phyloP scores from a whole-genome alignment of 73 alveolate genomes.

The Halteria grandinella region DNA sequence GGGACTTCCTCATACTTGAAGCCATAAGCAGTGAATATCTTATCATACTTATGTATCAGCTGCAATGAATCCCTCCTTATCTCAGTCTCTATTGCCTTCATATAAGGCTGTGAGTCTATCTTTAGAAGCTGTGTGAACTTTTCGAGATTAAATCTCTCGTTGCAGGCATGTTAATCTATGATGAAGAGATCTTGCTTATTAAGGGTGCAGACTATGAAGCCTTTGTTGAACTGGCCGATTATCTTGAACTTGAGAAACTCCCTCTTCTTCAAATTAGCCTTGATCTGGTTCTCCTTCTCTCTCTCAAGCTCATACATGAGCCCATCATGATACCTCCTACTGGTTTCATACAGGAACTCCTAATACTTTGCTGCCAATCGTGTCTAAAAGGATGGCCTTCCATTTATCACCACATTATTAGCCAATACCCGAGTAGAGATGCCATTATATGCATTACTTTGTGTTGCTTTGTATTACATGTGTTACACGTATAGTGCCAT shows the following conservation, averaged over 20 bases:
- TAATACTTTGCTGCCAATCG: too few relatives aligned
- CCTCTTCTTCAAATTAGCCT: conserved; percentile 61
- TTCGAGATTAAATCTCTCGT: conserved; percentile 93
- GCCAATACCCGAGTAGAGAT: too few relatives aligned
- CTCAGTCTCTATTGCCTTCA: conserved; percentile 10
- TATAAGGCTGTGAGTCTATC: conserved; percentile 65
- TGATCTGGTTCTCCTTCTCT: neutral
- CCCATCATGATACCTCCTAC: too few relatives aligned
- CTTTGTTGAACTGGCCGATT: conserved; percentile 96
- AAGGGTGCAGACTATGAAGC: conserved; percentile 83
- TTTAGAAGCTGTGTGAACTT: conserved; percentile 63
- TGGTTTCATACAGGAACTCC: too few relatives aligned
- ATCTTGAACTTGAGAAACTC: conserved; percentile 81
- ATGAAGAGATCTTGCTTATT: conserved; percentile 79
- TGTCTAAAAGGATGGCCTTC: too few relatives aligned
- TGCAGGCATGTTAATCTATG: conserved; percentile 98
- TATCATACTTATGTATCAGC: conserved; percentile 4
- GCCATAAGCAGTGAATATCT: conserved; percentile 17
- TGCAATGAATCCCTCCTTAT: neutral
- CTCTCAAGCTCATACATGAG: too few relatives aligned
- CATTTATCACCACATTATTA: too few relatives aligned
- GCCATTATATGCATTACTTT: too few relatives aligned
- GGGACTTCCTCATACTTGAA: too few relatives aligned
- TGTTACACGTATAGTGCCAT: too few relatives aligned
- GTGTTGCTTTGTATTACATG: too few relatives aligned